These are phyloP conservation scores for Tilletiaria anomala DNA, from an alignment of 1,284 basidiomycete species.

Conservation along the genomic window DNA sequence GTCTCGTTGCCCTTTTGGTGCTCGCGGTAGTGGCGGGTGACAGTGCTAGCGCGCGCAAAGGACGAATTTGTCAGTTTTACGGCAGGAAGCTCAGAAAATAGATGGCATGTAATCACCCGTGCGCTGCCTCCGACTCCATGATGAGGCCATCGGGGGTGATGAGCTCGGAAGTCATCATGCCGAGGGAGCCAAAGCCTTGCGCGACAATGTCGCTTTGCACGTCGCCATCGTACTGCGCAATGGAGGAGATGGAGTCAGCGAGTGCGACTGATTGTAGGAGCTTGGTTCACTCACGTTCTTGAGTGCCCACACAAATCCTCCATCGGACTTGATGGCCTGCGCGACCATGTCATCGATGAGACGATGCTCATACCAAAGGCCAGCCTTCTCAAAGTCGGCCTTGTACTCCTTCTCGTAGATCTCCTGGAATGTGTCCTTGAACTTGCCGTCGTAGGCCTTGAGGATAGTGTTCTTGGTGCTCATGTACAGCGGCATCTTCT, in stretches of 20 bases:
- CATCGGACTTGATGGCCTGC: constrained; percentile 86
- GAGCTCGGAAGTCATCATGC: constrained; percentile 96
- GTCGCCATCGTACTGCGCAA: constrained; percentile 88
- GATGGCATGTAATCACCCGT: constrained; percentile 23
- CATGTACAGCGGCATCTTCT: constrained; percentile 67
- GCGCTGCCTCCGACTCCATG: constrained; percentile 79
- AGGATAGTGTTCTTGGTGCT: constrained; percentile 39
- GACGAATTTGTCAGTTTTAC: no score
- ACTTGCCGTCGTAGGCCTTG: constrained; percentile 60
- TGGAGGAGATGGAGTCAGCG: constrained; percentile 58
- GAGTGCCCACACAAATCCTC: constrained; percentile 93
- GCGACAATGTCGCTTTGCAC: constrained; percentile 45
- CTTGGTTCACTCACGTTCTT: constrained; percentile 45
- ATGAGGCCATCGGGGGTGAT: constrained; percentile 87
- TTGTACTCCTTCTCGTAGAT: constrained; percentile 76
- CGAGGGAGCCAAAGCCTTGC: constrained; percentile 73
- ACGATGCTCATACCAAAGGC: constrained; percentile 94
- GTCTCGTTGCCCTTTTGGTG: constrained; percentile 80
- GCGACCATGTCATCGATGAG: constrained; percentile 57
- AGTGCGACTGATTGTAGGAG: background rate
- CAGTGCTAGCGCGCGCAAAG: no score
- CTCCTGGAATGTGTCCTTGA: constrained; percentile 97
- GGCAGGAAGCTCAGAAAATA: no score
- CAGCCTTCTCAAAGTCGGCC: constrained; percentile 59
- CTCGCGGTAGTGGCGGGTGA: constrained; percentile 87